These are phyloP conservation scores for Cantharellus anzutake DNA, from an alignment of 768 basidiomycete genomes.

Conservation along the genomic window DNA sequence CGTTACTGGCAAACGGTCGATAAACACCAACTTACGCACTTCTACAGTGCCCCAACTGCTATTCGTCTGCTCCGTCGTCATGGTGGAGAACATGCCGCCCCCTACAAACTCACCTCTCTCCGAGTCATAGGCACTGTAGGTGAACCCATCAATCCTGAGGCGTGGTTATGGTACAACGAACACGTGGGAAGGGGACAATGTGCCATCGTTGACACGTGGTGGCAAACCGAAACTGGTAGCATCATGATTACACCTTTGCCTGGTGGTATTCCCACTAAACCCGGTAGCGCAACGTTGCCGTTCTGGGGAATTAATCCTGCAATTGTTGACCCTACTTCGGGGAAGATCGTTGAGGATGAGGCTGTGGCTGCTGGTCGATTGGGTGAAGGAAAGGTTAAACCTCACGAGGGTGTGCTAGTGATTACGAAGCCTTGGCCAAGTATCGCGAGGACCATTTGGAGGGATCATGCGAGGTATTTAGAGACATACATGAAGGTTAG, in stretches of 20 bases:
- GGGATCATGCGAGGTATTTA: slow-evolving; percentile 75
- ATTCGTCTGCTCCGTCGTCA: slow-evolving; percentile 78
- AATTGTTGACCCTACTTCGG: slow-evolving; percentile 70
- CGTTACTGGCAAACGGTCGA: slow-evolving; percentile 96
- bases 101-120: slow-evolving; percentile 61
- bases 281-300: slow-evolving; percentile 90
- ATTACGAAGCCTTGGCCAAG: slow-evolving; percentile 86
- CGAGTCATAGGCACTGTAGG: slow-evolving; percentile 87
- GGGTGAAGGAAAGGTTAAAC: neutral
- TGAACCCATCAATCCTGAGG: slow-evolving; percentile 98
- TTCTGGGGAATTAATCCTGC: slow-evolving; percentile 91
- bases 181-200: slow-evolving; percentile 76
- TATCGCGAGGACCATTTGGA: slow-evolving; percentile 80
- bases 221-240: slow-evolving; percentile 97
- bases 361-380: slow-evolving; percentile 23
- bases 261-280: slow-evolving; percentile 89
- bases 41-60: slow-evolving; percentile 90
- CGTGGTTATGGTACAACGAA: slow-evolving; percentile 98
- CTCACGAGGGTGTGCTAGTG: slow-evolving; percentile 63
- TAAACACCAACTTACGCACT: slow-evolving; percentile 84
- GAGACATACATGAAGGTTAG: slow-evolving; percentile 54
- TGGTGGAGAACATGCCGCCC: slow-evolving; percentile 69
- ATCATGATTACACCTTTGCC: slow-evolving; percentile 92
- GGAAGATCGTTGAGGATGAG: slow-evolving; percentile 59
- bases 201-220: slow-evolving; percentile 88